Evolutionary conservation across 225 moss, liverwort and hornwort genomes (phyloP).

Genomic region (Polytrichum formosum): DNA sequence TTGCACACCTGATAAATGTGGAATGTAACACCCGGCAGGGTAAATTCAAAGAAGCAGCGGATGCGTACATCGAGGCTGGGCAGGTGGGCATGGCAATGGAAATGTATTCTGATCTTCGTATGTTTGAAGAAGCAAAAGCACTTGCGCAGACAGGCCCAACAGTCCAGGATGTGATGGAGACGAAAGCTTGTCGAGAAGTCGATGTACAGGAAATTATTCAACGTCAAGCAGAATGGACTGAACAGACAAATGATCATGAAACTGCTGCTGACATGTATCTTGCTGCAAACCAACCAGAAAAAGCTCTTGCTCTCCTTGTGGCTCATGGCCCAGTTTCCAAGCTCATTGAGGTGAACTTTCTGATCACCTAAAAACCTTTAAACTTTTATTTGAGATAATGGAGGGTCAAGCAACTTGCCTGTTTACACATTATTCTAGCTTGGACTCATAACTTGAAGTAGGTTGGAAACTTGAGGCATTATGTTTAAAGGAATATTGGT

Average conservation of each 20-base stretch:
- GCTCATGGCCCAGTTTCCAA: slow-evolving; percentile 84
- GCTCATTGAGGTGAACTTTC: slow-evolving; percentile 70
- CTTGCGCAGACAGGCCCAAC: slow-evolving; percentile 48
- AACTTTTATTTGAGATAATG: too few relatives aligned
- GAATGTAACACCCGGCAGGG: slow-evolving; percentile 36
- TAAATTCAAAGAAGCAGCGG: slow-evolving; percentile 80
- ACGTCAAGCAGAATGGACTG: slow-evolving; percentile 92
- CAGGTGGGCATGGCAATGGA: slow-evolving; percentile 86
- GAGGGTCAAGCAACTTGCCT: too few relatives aligned
- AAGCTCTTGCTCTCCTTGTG: slow-evolving; percentile 67
- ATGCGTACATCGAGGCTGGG: slow-evolving; percentile 76
- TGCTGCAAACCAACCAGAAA: slow-evolving; percentile 69
- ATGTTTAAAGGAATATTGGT: too few relatives aligned
- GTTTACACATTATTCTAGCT: too few relatives aligned
- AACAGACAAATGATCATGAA: slow-evolving; percentile 91
- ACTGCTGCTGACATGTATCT: slow-evolving; percentile 95
- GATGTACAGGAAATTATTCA: slow-evolving; percentile 87
- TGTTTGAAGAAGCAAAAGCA: slow-evolving; percentile 93
- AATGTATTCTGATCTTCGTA: slow-evolving; percentile 87
- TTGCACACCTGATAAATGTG: too few relatives aligned
- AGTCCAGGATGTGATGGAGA: slow-evolving; percentile 37
- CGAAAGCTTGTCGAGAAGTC: slow-evolving; percentile 38
- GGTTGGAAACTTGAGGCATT: too few relatives aligned
- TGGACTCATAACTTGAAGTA: too few relatives aligned
- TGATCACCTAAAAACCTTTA: background rate